These are phyloP conservation scores for Candida anglica DNA, from an alignment of 805 yeast species.

Conservation along the genomic window DNA sequence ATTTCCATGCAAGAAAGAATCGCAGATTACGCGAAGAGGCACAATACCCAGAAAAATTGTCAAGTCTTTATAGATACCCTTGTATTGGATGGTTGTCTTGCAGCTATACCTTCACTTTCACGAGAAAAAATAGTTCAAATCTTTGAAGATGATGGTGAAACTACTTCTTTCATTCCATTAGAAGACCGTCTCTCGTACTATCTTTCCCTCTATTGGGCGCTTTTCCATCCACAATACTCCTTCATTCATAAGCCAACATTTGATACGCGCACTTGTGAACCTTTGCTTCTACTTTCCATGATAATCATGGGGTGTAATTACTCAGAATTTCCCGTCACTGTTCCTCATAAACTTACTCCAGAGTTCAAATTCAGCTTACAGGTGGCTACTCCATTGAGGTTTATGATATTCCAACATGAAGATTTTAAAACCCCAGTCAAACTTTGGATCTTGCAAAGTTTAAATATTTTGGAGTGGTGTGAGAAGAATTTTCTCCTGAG, in stretches of 20 bases:
- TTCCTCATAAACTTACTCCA: conserved; percentile 17
- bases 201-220: conserved; percentile 48
- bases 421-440: conserved; percentile 75
- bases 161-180: conserved; percentile 11
- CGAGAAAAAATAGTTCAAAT: conserved; percentile 21
- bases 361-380: conserved; percentile 40
- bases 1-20: conserved; percentile 11
- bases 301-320: conserved; percentile 52
- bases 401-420: conserved; percentile 63
- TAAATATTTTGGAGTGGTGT: conserved; percentile 69
- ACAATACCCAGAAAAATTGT: conserved; percentile 21
- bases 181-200: conserved; percentile 34
- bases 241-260: conserved; percentile 60
- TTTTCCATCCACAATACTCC: conserved; percentile 57
- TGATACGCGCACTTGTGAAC: conserved; percentile 42
- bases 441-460: conserved; percentile 72
- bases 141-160: conserved; percentile 19
- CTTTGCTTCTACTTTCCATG: conserved; percentile 52
- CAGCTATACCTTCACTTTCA: conserved; percentile 15
- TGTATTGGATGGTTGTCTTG: conserved; percentile 30
- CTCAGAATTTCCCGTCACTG: conserved; percentile 12
- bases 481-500: conserved; percentile 73
- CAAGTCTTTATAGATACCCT: conserved; percentile 37
- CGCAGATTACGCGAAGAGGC: conserved; percentile 14
- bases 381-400: conserved; percentile 60